A percentile compares a stretch with the other conserved stretches of the same genome.
These are phyloP conservation scores for Tolypocladium inflatum DNA, from an alignment of 2,329 filamentous ascomycete genomes.

Conservation along the genomic window DNA sequence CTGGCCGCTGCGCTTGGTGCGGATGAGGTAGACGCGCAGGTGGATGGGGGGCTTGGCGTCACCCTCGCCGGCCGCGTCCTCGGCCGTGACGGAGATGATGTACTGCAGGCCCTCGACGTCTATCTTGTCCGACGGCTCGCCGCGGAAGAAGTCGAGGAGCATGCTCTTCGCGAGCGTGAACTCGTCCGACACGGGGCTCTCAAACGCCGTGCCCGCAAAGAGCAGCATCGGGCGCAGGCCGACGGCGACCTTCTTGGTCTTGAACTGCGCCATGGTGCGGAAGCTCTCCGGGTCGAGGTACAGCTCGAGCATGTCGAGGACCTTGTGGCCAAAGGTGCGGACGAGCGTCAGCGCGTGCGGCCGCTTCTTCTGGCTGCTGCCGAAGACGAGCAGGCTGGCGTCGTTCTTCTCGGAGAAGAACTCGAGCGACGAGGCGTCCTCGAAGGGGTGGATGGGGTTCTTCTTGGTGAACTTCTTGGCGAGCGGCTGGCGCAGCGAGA, in stretches of 20 bases:
- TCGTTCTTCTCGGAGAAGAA: constrained; percentile 98
- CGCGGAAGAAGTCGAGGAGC: constrained; percentile 85
- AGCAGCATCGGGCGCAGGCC: constrained; percentile 82
- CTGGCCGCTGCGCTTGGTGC: constrained; percentile 78
- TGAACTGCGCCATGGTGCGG: constrained; percentile 64
- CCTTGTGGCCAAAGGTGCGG: constrained; percentile 75
- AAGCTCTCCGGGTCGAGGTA: constrained; percentile 68
- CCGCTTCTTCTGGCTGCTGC: constrained; percentile 85
- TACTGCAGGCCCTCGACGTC: constrained; percentile 95
- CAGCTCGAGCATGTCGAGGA: constrained; percentile 92
- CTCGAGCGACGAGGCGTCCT: constrained; percentile 77
- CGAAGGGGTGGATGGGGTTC: constrained; percentile 91
- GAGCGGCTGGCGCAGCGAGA: constrained; percentile 74
- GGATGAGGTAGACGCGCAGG: constrained; percentile 75
- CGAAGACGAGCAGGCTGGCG: constrained; percentile 75
- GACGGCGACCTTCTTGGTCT: constrained; percentile 63
- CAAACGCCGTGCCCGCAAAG: constrained; percentile 85
- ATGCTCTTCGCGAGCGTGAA: constrained; percentile 83
- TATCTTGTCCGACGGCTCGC: constrained; percentile 63
- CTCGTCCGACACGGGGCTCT: constrained; percentile 67
- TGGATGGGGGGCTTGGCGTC: constrained; percentile 47
- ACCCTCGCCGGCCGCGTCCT: constrained; percentile 42
- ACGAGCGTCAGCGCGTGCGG: constrained; percentile 79
- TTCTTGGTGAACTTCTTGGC: constrained; percentile 94
- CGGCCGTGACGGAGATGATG: constrained; percentile 71